Percentiles rank a stretch among this genome's conserved stretches.
Conservation (phyloP, 768 basidiomycete species). For the Coprinopsis cinerea region DNA sequence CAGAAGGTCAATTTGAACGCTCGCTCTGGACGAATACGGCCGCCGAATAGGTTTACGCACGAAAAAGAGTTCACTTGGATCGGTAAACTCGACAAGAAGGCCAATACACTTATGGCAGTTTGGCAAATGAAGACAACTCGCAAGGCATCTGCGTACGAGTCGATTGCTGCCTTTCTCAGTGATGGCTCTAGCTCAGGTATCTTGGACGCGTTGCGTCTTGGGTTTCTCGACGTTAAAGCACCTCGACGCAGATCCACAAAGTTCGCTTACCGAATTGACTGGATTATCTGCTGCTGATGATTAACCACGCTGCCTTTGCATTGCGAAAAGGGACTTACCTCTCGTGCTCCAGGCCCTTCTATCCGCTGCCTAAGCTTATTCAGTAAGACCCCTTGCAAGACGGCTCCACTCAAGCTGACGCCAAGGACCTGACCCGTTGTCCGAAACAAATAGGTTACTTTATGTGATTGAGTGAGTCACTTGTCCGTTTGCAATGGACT, state of each 20-base stretch:
- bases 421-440: conserved; percentile 95
- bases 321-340: conserved; percentile 38
- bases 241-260: background rate
- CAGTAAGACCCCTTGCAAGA: conserved; percentile 77
- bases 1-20: background rate
- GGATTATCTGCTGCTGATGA: conserved; percentile 51
- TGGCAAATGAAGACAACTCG: conserved; percentile 82
- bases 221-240: background rate
- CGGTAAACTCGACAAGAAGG: conserved; percentile 63
- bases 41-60: conserved; percentile 27
- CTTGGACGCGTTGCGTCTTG: conserved; percentile 66
- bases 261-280: conserved; percentile 41
- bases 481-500: conserved; percentile 14
- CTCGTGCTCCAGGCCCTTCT: conserved; percentile 62
- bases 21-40: background rate
- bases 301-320: background rate
- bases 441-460: conserved; percentile 91
- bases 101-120: conserved; percentile 56
- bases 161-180: conserved; percentile 55
- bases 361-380: conserved; percentile 69
- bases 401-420: conserved; percentile 79
- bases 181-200: conserved; percentile 60
- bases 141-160: conserved; percentile 75
- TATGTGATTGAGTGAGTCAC: conserved; percentile 10
- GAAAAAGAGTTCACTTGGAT: conserved; percentile 72